Evolutionary conservation across 2,329 filamentous ascomycete genomes (phyloP).

Genomic region (Penicillium sp.): DNA sequence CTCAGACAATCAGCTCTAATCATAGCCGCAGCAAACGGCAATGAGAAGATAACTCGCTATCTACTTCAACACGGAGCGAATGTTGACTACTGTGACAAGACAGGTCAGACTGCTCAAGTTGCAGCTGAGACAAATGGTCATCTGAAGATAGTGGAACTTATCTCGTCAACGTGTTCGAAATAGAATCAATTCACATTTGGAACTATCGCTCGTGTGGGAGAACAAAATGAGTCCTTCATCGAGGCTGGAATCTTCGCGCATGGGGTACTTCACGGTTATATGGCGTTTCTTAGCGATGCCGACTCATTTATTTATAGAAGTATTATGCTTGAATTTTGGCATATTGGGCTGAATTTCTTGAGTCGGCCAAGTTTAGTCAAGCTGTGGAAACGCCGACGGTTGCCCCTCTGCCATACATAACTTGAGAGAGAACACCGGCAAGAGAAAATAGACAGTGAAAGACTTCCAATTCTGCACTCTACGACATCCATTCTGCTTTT

Average conservation of each 20-base stretch:
- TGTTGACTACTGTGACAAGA: not conserved
- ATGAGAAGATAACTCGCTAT: not conserved
- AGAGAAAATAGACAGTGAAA: not conserved
- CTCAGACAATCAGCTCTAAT: not conserved
- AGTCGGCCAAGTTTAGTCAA: not conserved
- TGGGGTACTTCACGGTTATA: slow-evolving; percentile 13
- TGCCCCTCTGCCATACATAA: not conserved
- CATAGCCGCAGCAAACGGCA: not conserved
- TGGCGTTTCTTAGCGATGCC: slow-evolving; percentile 5
- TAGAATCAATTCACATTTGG: not conserved
- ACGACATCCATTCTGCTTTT: not conserved
- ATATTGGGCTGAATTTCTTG: not conserved
- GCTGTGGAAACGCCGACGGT: not conserved
- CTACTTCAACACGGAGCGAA: not conserved
- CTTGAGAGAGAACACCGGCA: not conserved
- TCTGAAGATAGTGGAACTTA: not conserved
- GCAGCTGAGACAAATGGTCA: not conserved
- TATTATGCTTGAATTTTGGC: not conserved
- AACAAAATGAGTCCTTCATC: not conserved
- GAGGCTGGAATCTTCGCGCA: not conserved
- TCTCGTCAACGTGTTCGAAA: not conserved
- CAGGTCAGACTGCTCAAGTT: not conserved
- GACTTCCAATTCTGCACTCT: not conserved
- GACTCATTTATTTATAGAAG: not conserved
- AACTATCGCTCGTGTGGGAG: not conserved